phyloP scores from a whole-genome alignment of 2,329 filamentous ascomycete species.

The Aspergillus novofumigatus region DNA sequence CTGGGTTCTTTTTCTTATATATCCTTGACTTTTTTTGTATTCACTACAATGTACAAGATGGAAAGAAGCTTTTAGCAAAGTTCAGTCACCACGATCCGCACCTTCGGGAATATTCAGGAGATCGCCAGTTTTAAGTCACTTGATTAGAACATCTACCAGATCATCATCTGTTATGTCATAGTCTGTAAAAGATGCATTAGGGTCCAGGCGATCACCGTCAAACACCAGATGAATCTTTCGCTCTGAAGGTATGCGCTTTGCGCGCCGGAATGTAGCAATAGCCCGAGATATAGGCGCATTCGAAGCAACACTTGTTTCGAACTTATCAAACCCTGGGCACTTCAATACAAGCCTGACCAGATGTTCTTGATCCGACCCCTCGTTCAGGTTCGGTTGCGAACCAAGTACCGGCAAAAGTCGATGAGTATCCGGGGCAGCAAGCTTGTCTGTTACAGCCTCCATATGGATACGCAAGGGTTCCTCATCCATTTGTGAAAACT shows the following conservation, averaged over 20 bases:
- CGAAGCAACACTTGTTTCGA: slow-evolving; percentile 43
- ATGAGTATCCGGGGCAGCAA: slow-evolving; percentile 9
- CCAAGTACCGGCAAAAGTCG: neutral
- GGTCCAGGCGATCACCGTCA: slow-evolving; percentile 69
- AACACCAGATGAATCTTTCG: slow-evolving; percentile 62
- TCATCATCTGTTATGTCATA: slow-evolving; percentile 73
- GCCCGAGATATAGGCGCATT: slow-evolving; percentile 60
- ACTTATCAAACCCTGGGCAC: slow-evolving; percentile 48
- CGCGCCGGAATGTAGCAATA: slow-evolving; percentile 56
- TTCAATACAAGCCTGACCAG: slow-evolving; percentile 48
- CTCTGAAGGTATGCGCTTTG: slow-evolving; percentile 49
- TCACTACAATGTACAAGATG: neutral
- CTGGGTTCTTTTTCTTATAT: too few species aligned
- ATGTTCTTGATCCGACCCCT: slow-evolving; percentile 23
- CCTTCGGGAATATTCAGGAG: too few species aligned
- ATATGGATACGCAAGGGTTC: slow-evolving; percentile 62
- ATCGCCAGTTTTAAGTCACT: slow-evolving; percentile 27
- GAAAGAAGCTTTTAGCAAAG: neutral
- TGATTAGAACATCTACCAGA: slow-evolving; percentile 68
- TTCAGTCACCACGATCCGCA: neutral
- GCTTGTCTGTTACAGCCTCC: slow-evolving; percentile 69
- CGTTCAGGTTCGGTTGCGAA: slow-evolving; percentile 1
- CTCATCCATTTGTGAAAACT: slow-evolving; percentile 48
- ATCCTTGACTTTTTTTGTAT: too few species aligned
- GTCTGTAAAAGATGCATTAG: slow-evolving; percentile 57